Evolutionary conservation across 2,329 filamentous ascomycete species (phyloP), one percentile per base, ranked within the genome.

Genomic region (Ceratocystis destructans): DNA sequence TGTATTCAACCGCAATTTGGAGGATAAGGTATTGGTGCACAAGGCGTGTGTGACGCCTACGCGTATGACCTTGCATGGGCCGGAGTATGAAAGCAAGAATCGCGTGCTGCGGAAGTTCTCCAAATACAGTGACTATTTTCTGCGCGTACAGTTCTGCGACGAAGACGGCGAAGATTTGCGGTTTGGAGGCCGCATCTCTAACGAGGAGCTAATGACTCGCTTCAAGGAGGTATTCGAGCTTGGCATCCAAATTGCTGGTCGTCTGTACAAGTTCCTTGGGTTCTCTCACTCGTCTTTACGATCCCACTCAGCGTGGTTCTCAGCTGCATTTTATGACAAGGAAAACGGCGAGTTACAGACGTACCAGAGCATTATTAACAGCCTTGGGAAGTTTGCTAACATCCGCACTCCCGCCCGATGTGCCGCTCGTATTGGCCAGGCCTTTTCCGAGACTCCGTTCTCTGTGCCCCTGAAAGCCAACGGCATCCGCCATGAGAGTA

Each of bases 201-300:
- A 77, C 66, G 77, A 82, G 0, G 55, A 69, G 0, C 78, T 90
- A 7, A 82, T 83, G 68, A 70, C 73, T 0, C 82, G 86, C 0
- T 92, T 91, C 73, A 81, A 82, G 64, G 69, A 72, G 0, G 75
- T 90, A 0, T 77, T 94, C 7, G 73, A 76, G 1, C 71, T 78
- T 0, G 85, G 85, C 0, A 82, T 95, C 33, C 71, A 75, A 0
- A 82, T 93, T 64, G 87, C 82, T 2, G 87, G 84, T 0, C 78
- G 84, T 12, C 72, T 74, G 0, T 90, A 84, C 71, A 74, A 75
- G 0, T 93, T 92, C 71, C 77, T 93, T 0, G 89, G 89, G 0
- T 93, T 91, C 73, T 91, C 88, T 0, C 87, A 92, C 73, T 93
- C 88, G 0, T 91, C 88, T 0, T 78, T 93, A 3, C 80, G 89